Conservation (phyloP, 495 filamentous ascomycete genomes). For the Penicillium herquei region DNA sequence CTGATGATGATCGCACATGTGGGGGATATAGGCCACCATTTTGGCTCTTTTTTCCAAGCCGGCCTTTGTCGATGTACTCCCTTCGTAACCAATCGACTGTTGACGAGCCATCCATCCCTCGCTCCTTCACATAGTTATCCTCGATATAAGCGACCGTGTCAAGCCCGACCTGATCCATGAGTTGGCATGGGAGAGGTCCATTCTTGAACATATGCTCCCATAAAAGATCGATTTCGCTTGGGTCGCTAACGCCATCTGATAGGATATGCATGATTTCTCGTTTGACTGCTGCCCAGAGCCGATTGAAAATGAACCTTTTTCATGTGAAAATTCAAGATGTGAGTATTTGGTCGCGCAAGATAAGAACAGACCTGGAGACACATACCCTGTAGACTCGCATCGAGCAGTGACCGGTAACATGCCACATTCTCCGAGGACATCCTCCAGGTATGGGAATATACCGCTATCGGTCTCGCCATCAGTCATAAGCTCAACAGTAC, state of each 20-base stretch:
- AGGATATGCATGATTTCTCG: slow-evolving; percentile 51
- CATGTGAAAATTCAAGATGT: not conserved
- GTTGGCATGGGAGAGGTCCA: slow-evolving; percentile 23
- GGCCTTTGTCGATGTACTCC: slow-evolving; percentile 33
- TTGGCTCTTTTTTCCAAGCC: slow-evolving; percentile 28
- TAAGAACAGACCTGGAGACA: not conserved
- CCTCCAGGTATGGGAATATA: slow-evolving; percentile 36
- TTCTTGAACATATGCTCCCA: slow-evolving; percentile 34
- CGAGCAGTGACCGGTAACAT: slow-evolving; percentile 34
- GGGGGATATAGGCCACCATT: slow-evolving; percentile 37
- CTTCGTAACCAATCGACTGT: slow-evolving; percentile 34
- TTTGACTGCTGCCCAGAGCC: slow-evolving; percentile 58
- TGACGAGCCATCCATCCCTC: slow-evolving; percentile 15
- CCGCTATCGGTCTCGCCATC: slow-evolving; percentile 40
- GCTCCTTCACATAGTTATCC: slow-evolving; percentile 40
- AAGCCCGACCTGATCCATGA: slow-evolving; percentile 34
- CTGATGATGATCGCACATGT: not conserved
- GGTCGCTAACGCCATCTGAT: slow-evolving; percentile 45
- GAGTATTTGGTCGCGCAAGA: not conserved
- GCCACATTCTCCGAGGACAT: slow-evolving; percentile 40
- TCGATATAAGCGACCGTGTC: slow-evolving; percentile 41
- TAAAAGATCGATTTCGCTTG: slow-evolving; percentile 47
- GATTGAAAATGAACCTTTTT: slow-evolving; percentile 52
- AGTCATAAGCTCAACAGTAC: slow-evolving; percentile 53
- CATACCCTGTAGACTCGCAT: slow-evolving; percentile 50